These are phyloP conservation scores for Apiospora marii DNA, from an alignment of 2,329 filamentous ascomycete species.

Conservation along the genomic window DNA sequence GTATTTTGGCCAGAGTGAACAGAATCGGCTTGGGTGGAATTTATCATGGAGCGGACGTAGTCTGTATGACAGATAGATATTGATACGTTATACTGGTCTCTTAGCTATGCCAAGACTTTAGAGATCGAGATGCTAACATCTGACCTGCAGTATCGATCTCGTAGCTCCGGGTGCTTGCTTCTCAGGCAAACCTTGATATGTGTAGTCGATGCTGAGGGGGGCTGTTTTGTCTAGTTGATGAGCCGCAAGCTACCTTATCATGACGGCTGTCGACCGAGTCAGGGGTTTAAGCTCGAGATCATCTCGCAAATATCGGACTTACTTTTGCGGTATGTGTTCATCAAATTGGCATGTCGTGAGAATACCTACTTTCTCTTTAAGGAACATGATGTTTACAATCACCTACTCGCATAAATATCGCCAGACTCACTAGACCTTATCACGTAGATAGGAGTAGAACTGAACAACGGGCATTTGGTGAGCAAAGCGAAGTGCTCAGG, in stretches of 20 bases:
- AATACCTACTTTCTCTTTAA: not conserved
- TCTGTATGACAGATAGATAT: too few relatives aligned
- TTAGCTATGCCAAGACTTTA: not conserved
- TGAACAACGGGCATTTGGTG: too few relatives aligned
- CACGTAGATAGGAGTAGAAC: too few relatives aligned
- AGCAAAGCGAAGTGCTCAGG: too few relatives aligned
- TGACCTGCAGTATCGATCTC: not conserved
- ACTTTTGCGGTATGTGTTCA: not conserved
- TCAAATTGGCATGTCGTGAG: not conserved
- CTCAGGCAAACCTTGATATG: not conserved
- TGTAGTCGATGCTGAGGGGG: not conserved
- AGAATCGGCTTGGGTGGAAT: too few relatives aligned
- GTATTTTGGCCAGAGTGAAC: too few relatives aligned
- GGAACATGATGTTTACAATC: too few relatives aligned
- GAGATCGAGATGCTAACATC: not conserved
- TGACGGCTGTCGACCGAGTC: slow-evolving; percentile 3
- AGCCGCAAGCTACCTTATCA: not conserved
- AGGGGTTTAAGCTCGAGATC: not conserved
- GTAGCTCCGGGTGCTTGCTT: not conserved
- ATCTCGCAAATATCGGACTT: not conserved
- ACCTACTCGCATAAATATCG: too few relatives aligned
- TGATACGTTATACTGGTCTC: too few relatives aligned
- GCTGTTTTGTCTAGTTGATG: not conserved
- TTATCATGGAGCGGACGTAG: too few relatives aligned
- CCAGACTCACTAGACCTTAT: too few relatives aligned